Base-by-base conservation (phyloP, 495 filamentous ascomycete genomes). In the Amniculicola lignicola region DNA sequence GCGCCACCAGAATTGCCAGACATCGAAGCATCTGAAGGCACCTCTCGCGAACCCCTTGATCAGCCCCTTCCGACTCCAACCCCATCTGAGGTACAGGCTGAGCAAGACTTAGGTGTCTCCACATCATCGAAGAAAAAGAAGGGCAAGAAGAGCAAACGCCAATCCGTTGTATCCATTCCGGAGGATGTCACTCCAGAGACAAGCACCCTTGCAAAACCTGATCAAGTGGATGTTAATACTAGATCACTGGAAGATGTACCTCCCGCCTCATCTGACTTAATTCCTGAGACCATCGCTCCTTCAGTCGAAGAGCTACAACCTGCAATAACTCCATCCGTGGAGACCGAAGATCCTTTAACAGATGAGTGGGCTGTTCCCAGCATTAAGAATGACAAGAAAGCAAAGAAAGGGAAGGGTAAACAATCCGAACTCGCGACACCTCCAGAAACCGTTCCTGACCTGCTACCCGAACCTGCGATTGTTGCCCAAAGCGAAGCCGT, bases 331-430 rank as follows among this genome's bases (percentile, higher is more conserved):
- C n/a, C n/a, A n/a, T n/a, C n/a, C n/a, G n/a, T n/a, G n/a, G 21
- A 39, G 24, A 16, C 6, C 12, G 23, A 45, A 18, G 37, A 59
- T 11, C 39, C 46, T 4, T 2, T 36, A 3, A 19, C 21, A 21
- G 53, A 56, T n/a, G 53, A 56, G 14, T 43, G 43, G 39, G 51
- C 28, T 24, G 24, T 44, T 2, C 46, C 39, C 24, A n/a, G n/a
- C n/a, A 45, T 35, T 24, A 53, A 41, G 36, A 56, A 56, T 18
- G n/a, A n/a, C n/a, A n/a, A n/a, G n/a, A 54, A 61, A 16, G 33
- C 25, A 0, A 62, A 62, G 47, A 63, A 57, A 23, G 53, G 45
- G 19, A 64, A 64, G 36, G 56, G 56, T n/a, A 60, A 63, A 50
- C 35, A 60, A 35, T 59, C 59, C 3, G 53, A 45, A 2, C 14